Conservation (phyloP, 129 eudicot species). For the Helichrysum umbraculigerum region DNA sequence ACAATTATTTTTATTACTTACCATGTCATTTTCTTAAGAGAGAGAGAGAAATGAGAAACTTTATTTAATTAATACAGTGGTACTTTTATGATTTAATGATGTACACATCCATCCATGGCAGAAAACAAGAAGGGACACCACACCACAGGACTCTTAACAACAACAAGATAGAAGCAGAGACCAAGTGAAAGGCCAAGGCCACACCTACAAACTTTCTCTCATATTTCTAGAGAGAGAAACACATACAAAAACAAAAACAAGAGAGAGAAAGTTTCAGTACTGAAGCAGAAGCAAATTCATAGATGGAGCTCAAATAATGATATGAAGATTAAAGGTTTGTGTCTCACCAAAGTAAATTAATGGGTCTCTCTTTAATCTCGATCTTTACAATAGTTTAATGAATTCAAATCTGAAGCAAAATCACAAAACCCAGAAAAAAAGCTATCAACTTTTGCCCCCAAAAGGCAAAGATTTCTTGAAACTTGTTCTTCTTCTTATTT, state of each 20-base stretch:
- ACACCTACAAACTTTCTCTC: slow-evolving; percentile 34
- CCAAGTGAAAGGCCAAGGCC: slow-evolving; percentile 41
- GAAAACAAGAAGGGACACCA: slow-evolving; percentile 47
- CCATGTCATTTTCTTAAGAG: neutral
- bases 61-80: slow-evolving; percentile 28
- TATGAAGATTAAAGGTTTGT: slow-evolving; percentile 43
- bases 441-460: slow-evolving; percentile 23
- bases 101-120: slow-evolving; percentile 78
- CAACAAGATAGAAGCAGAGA: slow-evolving; percentile 36
- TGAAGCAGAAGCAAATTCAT: slow-evolving; percentile 15
- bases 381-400: slow-evolving; percentile 15
- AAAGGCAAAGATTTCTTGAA: slow-evolving; percentile 30
- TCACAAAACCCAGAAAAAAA: slow-evolving; percentile 33
- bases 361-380: slow-evolving; percentile 16
- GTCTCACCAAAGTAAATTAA: neutral
- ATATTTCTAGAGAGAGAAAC: slow-evolving; percentile 32
- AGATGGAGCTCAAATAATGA: slow-evolving; percentile 50
- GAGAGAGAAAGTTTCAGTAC: slow-evolving; percentile 23
- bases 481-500: slow-evolving; percentile 21
- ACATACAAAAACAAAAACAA: neutral
- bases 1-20: no score
- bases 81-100: slow-evolving; percentile 46
- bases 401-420: slow-evolving; percentile 34
- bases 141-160: slow-evolving; percentile 39
- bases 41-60: slow-evolving; percentile 18